phyloP scores from a whole-genome alignment of 2,329 filamentous ascomycete genomes.

The Alternaria atra region DNA sequence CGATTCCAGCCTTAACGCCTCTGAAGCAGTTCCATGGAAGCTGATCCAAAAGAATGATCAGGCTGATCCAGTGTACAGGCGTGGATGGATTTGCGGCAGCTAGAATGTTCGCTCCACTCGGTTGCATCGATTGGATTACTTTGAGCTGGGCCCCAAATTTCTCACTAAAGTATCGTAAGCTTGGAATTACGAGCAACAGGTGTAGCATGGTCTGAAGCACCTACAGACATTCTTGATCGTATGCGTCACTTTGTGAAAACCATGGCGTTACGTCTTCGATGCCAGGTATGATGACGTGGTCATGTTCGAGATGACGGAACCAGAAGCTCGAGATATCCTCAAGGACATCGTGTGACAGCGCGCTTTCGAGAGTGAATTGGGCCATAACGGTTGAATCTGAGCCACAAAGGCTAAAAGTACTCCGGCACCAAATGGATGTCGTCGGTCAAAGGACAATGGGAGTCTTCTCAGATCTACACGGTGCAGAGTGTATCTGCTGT shows the following conservation, averaged over 20 bases:
- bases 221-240: slow-evolving; percentile 6
- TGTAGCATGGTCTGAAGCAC: not conserved
- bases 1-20: not conserved
- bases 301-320: slow-evolving; percentile 9
- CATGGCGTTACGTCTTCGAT: slow-evolving; percentile 10
- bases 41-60: slow-evolving; percentile 9
- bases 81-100: slow-evolving; percentile 3
- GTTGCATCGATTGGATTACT: not conserved
- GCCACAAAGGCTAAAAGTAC: not conserved
- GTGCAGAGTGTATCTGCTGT: not conserved
- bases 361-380: not conserved
- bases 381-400: not conserved
- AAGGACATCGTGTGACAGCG: not conserved
- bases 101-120: not conserved
- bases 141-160: not conserved
- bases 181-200: not conserved
- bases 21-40: slow-evolving; percentile 12
- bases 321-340: slow-evolving; percentile 2
- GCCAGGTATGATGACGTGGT: slow-evolving; percentile 10
- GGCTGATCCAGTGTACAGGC: slow-evolving; percentile 10
- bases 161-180: not conserved
- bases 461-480: not conserved
- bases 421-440: not conserved
- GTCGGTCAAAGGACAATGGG: not conserved
- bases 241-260: slow-evolving; percentile 10